A percentile compares a stretch with the other conserved stretches of the same genome.
phyloP scores from a whole-genome alignment of 768 basidiomycete species.

The Collybiopsis luxurians region DNA sequence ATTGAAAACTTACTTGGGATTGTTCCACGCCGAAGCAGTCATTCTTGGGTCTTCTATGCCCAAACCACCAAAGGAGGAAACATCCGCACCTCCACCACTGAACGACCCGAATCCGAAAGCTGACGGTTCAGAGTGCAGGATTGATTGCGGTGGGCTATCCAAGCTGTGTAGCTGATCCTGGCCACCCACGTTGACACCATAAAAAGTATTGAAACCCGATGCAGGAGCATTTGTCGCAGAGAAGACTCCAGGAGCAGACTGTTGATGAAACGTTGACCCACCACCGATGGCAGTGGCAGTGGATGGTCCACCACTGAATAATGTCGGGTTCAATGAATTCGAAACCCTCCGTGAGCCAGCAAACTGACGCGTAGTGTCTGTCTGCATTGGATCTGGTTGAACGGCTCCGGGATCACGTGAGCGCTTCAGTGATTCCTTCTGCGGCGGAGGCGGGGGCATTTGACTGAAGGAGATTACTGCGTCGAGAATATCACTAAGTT shows the following conservation, averaged over 20 bases:
- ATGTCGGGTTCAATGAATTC: background rate
- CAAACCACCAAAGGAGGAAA: background rate
- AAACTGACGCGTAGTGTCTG: background rate
- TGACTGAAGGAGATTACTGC: constrained; percentile 4
- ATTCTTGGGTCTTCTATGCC: background rate
- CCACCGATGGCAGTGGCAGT: too few relatives aligned
- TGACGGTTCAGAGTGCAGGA: background rate
- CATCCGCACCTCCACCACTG: background rate
- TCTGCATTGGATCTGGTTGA: background rate
- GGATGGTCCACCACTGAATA: background rate
- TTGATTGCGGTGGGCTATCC: too few relatives aligned
- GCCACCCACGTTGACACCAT: background rate
- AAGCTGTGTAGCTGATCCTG: background rate
- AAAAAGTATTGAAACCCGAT: background rate
- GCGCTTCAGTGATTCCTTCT: constrained; percentile 1
- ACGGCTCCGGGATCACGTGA: background rate
- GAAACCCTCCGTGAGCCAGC: constrained; percentile 1
- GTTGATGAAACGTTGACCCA: too few relatives aligned
- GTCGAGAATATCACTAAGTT: constrained; percentile 2
- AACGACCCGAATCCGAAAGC: background rate
- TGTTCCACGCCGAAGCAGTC: background rate
- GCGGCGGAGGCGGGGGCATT: background rate
- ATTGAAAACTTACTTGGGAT: background rate
- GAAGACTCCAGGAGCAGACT: too few relatives aligned
- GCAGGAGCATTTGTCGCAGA: too few relatives aligned